Evolutionary conservation across 1,284 basidiomycete species (phyloP).

Genomic region (Rhodofomes roseus): DNA sequence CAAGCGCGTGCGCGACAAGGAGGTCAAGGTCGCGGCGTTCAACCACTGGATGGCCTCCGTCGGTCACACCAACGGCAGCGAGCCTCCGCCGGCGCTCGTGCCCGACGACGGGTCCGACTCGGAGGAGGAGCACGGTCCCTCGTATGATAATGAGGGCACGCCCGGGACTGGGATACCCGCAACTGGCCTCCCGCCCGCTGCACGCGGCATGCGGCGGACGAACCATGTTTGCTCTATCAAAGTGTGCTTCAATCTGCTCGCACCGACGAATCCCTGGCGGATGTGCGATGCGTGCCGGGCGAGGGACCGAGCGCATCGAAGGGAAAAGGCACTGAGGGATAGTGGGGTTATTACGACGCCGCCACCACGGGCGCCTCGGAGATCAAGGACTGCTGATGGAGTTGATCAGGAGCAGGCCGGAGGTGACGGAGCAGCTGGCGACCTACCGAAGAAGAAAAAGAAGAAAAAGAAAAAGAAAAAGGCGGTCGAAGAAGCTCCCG

Average conservation of each 20-base stretch:
- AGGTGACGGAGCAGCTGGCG: not conserved
- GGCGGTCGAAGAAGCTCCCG: not conserved
- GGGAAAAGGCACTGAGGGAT: slow-evolving; percentile 28
- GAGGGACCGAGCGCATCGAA: slow-evolving; percentile 30
- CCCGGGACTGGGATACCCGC: slow-evolving; percentile 16
- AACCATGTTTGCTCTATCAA: slow-evolving; percentile 38
- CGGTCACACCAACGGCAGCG: not conserved
- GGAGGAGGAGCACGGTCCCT: not conserved
- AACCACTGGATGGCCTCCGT: slow-evolving; percentile 25
- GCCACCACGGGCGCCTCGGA: slow-evolving; percentile 7
- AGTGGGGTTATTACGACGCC: slow-evolving; percentile 17
- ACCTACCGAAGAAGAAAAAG: slow-evolving; percentile 4
- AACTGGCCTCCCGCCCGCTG: slow-evolving; percentile 27
- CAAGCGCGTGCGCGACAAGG: slow-evolving; percentile 46
- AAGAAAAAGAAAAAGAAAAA: slow-evolving; percentile 18
- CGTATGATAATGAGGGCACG: slow-evolving; percentile 9
- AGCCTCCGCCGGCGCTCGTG: not conserved
- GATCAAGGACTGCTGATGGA: slow-evolving; percentile 5
- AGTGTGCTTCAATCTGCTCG: slow-evolving; percentile 42
- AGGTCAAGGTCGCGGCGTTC: slow-evolving; percentile 33
- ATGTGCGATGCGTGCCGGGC: slow-evolving; percentile 42
- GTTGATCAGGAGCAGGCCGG: not conserved
- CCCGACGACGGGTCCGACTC: not conserved
- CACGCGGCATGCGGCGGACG: slow-evolving; percentile 31
- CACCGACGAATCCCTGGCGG: slow-evolving; percentile 38